Base-by-base conservation (phyloP, 805 yeast genomes). In the Candida cerambycidarum region DNA sequence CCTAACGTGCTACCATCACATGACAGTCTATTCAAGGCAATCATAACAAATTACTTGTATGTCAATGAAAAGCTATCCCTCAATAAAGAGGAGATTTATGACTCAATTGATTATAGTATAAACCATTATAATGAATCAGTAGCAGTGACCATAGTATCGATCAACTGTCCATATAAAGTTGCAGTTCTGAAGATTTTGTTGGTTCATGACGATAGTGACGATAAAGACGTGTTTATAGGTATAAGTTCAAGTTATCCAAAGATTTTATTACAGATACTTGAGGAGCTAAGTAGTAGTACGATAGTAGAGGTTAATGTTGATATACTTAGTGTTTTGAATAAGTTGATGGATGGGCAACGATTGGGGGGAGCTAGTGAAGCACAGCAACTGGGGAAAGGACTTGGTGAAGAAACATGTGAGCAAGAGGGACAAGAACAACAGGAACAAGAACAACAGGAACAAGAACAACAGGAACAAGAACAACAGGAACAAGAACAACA, bases 1-100 rank as follows among this genome's bases (percentile, higher is more conserved):
- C 40, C 40, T 18, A n/a, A n/a, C 8, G 21, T 37, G 3, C 5
- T n/a, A 5, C 6, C 9, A 3, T 28, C 33, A 2, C 12, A 38
- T 38, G 34, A 17, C 3, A 10, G 11, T 5, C 21, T 23, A 18
- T 18, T 39, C 24, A 39, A 31, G 36, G 31, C 21, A 7, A 19
- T 36, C 13, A 30, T 41, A 3, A 17, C 44, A 17, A 42, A 38
- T 14, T 42, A 37, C 17, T 32, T 42, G 5, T 24, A 21, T 19
- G 14, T 38, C 4, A 42, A 42, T 16, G 19, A 28, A 11, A 42
- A 42, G 29, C 14, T 42, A 24, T 7, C 12, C 6, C 25, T 30
- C 12, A 32, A 35, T 6, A 38, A 37, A 33, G 3, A 11, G 11
- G 45, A 42, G 15, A 32, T 38, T 21, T 36, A 6, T 12, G 38